Percentiles rank a stretch among this genome's conserved stretches.
These are phyloP conservation scores for Citropsis articulata DNA, from an alignment of 345 rosid species.

Conservation along the genomic window DNA sequence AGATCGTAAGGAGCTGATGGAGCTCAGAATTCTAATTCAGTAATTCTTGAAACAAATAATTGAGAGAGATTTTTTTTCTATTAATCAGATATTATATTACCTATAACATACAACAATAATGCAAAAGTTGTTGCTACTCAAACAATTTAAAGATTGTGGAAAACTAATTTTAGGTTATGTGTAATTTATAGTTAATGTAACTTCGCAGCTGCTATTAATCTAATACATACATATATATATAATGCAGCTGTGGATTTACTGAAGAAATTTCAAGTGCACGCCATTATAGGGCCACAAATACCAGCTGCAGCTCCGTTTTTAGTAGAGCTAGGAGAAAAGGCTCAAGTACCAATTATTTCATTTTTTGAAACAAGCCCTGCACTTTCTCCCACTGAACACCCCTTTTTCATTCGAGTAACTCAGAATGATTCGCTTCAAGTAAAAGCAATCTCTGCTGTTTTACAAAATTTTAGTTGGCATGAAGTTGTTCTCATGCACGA, in stretches of 20 bases:
- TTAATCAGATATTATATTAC: too few species aligned
- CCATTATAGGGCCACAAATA: slow-evolving; percentile 37
- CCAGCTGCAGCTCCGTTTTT: slow-evolving; percentile 35
- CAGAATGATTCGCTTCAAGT: slow-evolving; percentile 31
- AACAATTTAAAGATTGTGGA: too few species aligned
- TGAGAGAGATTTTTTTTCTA: too few species aligned
- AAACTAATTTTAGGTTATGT: too few species aligned
- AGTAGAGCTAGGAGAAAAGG: slow-evolving; percentile 26
- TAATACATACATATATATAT: not conserved
- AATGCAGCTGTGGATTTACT: slow-evolving; percentile 38
- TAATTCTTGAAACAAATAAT: too few species aligned
- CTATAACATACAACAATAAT: too few species aligned
- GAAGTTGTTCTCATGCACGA: slow-evolving; percentile 33
- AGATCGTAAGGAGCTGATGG: too few species aligned
- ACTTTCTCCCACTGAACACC: slow-evolving; percentile 7
- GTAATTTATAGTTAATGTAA: too few species aligned
- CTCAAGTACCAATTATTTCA: slow-evolving; percentile 37
- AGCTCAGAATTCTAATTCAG: too few species aligned
- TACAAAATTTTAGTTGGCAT: slow-evolving; percentile 36
- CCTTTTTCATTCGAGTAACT: slow-evolving; percentile 29
- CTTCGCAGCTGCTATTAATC: not conserved
- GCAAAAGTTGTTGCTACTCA: too few species aligned
- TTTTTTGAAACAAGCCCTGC: slow-evolving; percentile 32
- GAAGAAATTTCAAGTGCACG: slow-evolving; percentile 33
- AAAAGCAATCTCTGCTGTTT: slow-evolving; percentile 22